Conservation (phyloP, 2,329 filamentous ascomycete genomes). For the Orbilia brochopaga region DNA sequence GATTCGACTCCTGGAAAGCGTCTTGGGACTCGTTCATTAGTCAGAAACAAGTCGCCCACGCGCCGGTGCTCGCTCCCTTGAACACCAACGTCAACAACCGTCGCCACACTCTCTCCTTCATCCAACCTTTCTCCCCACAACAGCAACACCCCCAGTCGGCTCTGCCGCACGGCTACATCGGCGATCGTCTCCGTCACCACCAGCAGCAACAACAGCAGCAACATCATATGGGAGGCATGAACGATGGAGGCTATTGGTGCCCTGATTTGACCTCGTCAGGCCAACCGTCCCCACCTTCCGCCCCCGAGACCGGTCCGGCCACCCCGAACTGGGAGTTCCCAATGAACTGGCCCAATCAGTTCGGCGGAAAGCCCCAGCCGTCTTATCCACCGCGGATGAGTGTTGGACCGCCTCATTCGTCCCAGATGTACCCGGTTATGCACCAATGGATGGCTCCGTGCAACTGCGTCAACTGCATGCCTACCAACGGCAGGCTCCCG, state of each 20-base stretch:
- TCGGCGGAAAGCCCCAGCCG: conserved; percentile 61
- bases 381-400: conserved; percentile 63
- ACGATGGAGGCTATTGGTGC: conserved; percentile 57
- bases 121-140: conserved; percentile 62
- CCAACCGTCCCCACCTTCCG: conserved; percentile 64
- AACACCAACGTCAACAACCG: conserved; percentile 69
- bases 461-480: conserved; percentile 62
- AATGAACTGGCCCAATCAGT: conserved; percentile 61
- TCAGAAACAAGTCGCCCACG: conserved; percentile 58
- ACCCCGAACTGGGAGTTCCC: conserved; percentile 64
- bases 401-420: conserved; percentile 59
- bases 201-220: conserved; percentile 55
- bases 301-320: conserved; percentile 63
- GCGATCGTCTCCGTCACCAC: conserved; percentile 54
- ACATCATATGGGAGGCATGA: conserved; percentile 59
- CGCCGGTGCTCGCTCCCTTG: conserved; percentile 64
- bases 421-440: conserved; percentile 51
- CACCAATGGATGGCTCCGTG: conserved; percentile 59
- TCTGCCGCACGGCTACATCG: conserved; percentile 49
- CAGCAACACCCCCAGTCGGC: conserved; percentile 58
- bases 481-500: conserved; percentile 52
- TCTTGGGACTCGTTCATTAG: conserved; percentile 70
- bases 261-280: conserved; percentile 52
- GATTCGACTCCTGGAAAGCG: conserved; percentile 69
- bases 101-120: conserved; percentile 61